Base-by-base conservation (phyloP, 1,284 basidiomycete species). In the Pseudozyma thailandica region DNA sequence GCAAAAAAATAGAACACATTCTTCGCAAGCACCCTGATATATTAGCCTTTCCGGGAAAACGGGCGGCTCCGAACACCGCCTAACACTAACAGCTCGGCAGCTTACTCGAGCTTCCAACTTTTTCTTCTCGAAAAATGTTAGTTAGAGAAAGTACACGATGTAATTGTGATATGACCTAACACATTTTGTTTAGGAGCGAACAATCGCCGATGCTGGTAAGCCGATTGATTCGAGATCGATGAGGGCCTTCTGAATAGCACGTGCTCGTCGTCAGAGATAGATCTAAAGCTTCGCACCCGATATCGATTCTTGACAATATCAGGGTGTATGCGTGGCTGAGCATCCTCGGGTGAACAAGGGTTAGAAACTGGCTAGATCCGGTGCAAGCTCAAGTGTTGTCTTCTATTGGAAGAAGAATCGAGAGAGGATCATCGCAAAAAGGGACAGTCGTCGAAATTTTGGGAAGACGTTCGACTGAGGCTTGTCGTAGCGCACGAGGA, bases 1-100 rank as follows among this genome's bases (percentile, higher is more conserved):
- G 43, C 41, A 45, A 50, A 55, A 49, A 48, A 42, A 41, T 45
- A 35, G 39, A n/a, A 49, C 25, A 45, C 49, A 49, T 62, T 64
- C 61, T 64, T 64, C 55, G 44, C 33, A 47, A 64, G 47, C 61
- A 64, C 61, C 61, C 54, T 64, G 47, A 51, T 18, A 5, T 16
- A 12, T 43, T 45, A 46, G 15, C 27, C 27, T 23, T 44, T 23
- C 30, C 13, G 37, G 37, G 20, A 16, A n/a, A n/a, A n/a, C n/a
- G n/a, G n/a, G n/a, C n/a, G n/a, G n/a, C n/a, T n/a, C n/a, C n/a
- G n/a, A n/a, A n/a, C n/a, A n/a, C n/a, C n/a, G n/a, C n/a, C n/a
- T n/a, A n/a, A n/a, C n/a, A n/a, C n/a, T n/a, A n/a, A n/a, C n/a
- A n/a, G n/a, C n/a, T n/a, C n/a, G n/a, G n/a, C n/a, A n/a, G n/a